Evolutionary conservation across 2,329 filamentous ascomycete species (phyloP), one percentile per base, ranked within the genome.

Genomic region (Drechslera avenae): DNA sequence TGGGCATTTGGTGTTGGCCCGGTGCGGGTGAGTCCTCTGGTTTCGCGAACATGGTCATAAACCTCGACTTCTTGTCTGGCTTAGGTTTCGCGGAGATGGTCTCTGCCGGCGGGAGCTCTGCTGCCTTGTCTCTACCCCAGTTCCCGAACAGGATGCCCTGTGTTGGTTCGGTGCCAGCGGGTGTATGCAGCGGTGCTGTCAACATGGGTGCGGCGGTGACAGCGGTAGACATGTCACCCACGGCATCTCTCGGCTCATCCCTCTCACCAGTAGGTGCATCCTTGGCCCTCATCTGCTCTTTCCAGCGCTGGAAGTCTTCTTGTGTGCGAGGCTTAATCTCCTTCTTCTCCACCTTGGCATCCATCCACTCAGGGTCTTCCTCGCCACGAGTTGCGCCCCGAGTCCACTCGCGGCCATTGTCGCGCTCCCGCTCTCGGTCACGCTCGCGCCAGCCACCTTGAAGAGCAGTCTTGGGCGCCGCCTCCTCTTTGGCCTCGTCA

Each of bases 281-380:
- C 55, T 84, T 82, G 32, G 86, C 86, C 73, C 89, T 93, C 91
- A 95, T 95, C 57, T 82, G 83, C 63, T 95, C 90, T 81, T 96
- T 96, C 86, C 93, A 97, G 61, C 90, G 90, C 75, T 95, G 88
- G 73, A 97, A 95, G 60, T 97, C 92, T 67, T 95, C 91, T 65
- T 90, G 87, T 1, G 91, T 96, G 63, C 90, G 89, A 4, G 81
- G 83, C 63, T 88, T 84, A 30, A 83, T 78, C 63, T 87, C 85
- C 43, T 90, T 87, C 51, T 88, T 86, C 17, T 81, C 75, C 36
- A 79, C 81, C 13, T 86, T 85, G 32, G 75, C 69, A 67, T 95
- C 91, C 73, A 96, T 81, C 93, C 92, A 96, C 73, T 96, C 92
- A 4, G 93, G 92, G 42, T 96, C 90, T 58, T 89, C 58, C 39